Conservation (phyloP, 1,284 basidiomycete species). For the Cryptococcus hybrid region DNA sequence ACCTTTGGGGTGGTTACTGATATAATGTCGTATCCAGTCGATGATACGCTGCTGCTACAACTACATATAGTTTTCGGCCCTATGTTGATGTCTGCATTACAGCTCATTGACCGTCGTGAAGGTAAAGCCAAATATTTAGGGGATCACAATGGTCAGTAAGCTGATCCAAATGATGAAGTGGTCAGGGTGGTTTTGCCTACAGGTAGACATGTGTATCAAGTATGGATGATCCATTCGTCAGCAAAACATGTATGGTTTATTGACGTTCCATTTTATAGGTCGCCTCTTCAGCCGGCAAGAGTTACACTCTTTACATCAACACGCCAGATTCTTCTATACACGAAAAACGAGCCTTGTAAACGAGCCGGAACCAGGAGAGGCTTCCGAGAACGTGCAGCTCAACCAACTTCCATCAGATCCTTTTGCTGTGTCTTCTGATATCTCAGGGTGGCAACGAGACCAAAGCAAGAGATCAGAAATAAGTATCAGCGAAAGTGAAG, state of each 20-base stretch:
- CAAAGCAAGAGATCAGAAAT: too few relatives aligned
- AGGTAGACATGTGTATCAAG: constrained; percentile 30
- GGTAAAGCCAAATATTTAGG: constrained; percentile 20
- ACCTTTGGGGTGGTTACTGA: neutral
- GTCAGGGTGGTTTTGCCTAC: constrained; percentile 26
- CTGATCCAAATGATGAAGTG: constrained; percentile 14
- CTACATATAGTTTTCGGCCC: constrained; percentile 40
- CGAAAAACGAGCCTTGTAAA: too few relatives aligned
- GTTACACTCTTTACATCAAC: constrained; percentile 37
- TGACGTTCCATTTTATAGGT: constrained; percentile 16
- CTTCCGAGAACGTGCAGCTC: too few relatives aligned
- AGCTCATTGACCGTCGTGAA: constrained; percentile 41
- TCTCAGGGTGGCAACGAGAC: too few relatives aligned
- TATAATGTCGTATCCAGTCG: constrained; percentile 4
- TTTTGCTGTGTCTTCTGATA: too few relatives aligned
- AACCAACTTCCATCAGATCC: too few relatives aligned
- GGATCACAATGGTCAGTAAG: neutral
- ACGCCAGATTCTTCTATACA: neutral
- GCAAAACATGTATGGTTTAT: neutral
- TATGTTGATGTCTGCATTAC: constrained; percentile 41
- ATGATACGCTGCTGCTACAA: constrained; percentile 30
- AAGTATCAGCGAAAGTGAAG: too few relatives aligned
- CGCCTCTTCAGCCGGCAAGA: constrained; percentile 33
- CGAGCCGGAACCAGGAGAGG: too few relatives aligned
- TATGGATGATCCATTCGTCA: constrained; percentile 2